These are phyloP conservation scores for Eutrema salsugineum DNA, from an alignment of 441 rosid species.

Conservation along the genomic window DNA sequence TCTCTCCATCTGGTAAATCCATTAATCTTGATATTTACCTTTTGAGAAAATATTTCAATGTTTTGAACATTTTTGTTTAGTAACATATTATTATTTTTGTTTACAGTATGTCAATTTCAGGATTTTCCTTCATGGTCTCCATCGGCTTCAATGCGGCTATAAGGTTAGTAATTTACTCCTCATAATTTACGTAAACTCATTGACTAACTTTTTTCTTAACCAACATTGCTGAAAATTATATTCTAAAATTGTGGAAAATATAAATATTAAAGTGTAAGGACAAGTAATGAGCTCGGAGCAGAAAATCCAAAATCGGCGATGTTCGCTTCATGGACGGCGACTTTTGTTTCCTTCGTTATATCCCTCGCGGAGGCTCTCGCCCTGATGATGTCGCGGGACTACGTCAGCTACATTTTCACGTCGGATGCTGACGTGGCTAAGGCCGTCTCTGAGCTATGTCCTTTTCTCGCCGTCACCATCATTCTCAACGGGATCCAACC, in stretches of 20 bases:
- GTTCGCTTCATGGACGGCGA: constrained; percentile 43
- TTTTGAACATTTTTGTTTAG: neutral
- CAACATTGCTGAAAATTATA: neutral
- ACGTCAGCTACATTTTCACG: constrained; percentile 50
- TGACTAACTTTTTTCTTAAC: neutral
- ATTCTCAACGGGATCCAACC: constrained; percentile 59
- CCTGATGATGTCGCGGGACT: constrained; percentile 29
- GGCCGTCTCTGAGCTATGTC: constrained; percentile 58
- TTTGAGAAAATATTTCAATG: neutral
- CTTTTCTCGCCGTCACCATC: constrained; percentile 49
- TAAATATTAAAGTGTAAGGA: constrained; percentile 32
- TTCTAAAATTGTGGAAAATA: neutral
- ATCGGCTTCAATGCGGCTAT: constrained; percentile 92
- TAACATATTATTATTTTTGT: neutral
- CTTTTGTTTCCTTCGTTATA: constrained; percentile 34
- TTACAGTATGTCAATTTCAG: constrained; percentile 57
- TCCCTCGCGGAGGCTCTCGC: constrained; percentile 26
- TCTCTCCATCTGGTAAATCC: constrained; percentile 64
- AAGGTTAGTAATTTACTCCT: constrained; percentile 45
- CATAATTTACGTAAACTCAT: neutral
- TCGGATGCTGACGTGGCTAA: constrained; percentile 40
- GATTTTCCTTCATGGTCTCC: constrained; percentile 65
- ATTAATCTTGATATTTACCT: neutral
- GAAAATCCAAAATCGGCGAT: constrained; percentile 48
- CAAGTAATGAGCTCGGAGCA: constrained; percentile 64